phyloP scores from a whole-genome alignment of 768 basidiomycete species.

The Mycena floridula region DNA sequence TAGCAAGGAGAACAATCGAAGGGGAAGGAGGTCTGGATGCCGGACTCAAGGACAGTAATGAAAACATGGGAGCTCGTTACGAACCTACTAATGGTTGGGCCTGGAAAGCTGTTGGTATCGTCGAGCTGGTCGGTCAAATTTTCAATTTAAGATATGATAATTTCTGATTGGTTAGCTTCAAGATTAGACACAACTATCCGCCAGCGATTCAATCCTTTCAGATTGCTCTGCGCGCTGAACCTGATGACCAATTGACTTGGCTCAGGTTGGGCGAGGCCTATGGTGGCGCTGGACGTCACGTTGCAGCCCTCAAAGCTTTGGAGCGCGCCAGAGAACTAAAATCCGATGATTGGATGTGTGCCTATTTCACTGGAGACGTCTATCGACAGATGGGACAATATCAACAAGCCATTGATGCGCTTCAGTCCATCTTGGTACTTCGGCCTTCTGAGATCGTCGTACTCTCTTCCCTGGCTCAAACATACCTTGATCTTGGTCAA shows the following conservation, averaged over 20 bases:
- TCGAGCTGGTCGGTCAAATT: slow-evolving; percentile 66
- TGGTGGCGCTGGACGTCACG: slow-evolving; percentile 78
- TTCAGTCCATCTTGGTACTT: slow-evolving; percentile 46
- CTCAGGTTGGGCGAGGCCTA: slow-evolving; percentile 90
- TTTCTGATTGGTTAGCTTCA: slow-evolving; percentile 2
- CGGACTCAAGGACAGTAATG: slow-evolving; percentile 33
- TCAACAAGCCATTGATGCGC: slow-evolving; percentile 65
- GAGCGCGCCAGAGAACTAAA: slow-evolving; percentile 65
- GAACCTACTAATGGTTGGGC: slow-evolving; percentile 89
- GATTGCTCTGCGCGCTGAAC: slow-evolving; percentile 73
- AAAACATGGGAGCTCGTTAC: slow-evolving; percentile 42
- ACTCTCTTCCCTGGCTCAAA: slow-evolving; percentile 62
- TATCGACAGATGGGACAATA: slow-evolving; percentile 72
- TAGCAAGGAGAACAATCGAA: slow-evolving; percentile 89
- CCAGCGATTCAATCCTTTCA: slow-evolving; percentile 82
- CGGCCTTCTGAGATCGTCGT: slow-evolving; percentile 70
- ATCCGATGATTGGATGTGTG: slow-evolving; percentile 77
- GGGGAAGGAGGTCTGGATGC: slow-evolving; percentile 81
- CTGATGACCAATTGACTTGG: slow-evolving; percentile 81
- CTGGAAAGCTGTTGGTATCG: slow-evolving; percentile 93
- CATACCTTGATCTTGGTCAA: slow-evolving; percentile 66
- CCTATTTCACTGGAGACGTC: slow-evolving; percentile 81
- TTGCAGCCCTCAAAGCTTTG: slow-evolving; percentile 86
- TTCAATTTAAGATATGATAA: slow-evolving; percentile 6
- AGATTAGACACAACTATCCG: slow-evolving; percentile 66